phyloP scores from a whole-genome alignment of 345 rosid genomes.

The Brassica incana region DNA sequence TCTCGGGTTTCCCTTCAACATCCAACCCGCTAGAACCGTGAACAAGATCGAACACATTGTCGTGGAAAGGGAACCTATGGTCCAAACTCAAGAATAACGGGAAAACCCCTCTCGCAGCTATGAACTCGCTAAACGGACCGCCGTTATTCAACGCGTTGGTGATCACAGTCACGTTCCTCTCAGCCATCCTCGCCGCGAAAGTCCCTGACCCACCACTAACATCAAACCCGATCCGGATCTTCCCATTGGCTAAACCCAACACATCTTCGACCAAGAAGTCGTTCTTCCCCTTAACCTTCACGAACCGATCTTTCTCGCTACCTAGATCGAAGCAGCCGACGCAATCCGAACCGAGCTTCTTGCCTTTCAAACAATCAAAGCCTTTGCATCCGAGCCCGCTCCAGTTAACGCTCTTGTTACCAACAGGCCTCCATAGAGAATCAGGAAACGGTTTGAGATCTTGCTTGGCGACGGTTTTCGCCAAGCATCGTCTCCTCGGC shows the following conservation, averaged over 20 bases:
- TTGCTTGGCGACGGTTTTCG: slow-evolving; percentile 61
- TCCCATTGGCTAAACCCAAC: slow-evolving; percentile 66
- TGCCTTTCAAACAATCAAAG: slow-evolving; percentile 73
- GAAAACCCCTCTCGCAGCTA: slow-evolving; percentile 84
- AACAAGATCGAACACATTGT: slow-evolving; percentile 79
- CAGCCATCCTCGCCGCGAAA: slow-evolving; percentile 92
- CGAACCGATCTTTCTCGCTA: slow-evolving; percentile 62
- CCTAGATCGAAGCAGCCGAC: slow-evolving; percentile 74
- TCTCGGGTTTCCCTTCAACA: slow-evolving; percentile 62
- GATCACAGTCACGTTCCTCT: slow-evolving; percentile 78
- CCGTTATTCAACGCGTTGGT: slow-evolving; percentile 67
- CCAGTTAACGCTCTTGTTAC: slow-evolving; percentile 83
- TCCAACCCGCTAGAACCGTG: slow-evolving; percentile 73
- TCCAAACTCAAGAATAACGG: slow-evolving; percentile 86
- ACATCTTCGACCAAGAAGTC: slow-evolving; percentile 85
- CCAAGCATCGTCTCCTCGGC: slow-evolving; percentile 84
- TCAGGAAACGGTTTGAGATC: slow-evolving; percentile 56
- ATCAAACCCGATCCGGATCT: slow-evolving; percentile 77
- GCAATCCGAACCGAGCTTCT: slow-evolving; percentile 77
- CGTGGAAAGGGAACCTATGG: slow-evolving; percentile 87
- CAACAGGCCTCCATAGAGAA: slow-evolving; percentile 79
- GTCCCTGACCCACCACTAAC: slow-evolving; percentile 88
- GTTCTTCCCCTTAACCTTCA: slow-evolving; percentile 71
- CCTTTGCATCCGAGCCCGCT: slow-evolving; percentile 88
- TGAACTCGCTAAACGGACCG: slow-evolving; percentile 79